Percentiles rank a stretch among this genome's conserved stretches.
Evolutionary conservation across 192 early-diverging fungal species (phyloP).

Genomic region (Coemansia sp.): DNA sequence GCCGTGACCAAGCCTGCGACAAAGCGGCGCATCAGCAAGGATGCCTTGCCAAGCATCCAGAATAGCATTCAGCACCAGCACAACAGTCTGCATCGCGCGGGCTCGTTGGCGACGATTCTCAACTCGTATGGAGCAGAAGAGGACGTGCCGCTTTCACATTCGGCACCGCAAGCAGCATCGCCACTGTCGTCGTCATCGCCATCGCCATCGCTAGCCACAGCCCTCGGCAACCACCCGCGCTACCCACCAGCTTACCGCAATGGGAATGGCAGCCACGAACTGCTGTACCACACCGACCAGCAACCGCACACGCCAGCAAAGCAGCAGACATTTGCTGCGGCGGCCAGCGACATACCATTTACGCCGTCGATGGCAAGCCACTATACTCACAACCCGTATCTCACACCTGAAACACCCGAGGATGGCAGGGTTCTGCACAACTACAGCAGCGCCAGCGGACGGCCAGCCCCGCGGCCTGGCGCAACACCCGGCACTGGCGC

Average conservation of each 20-base stretch:
- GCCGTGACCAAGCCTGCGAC: neutral
- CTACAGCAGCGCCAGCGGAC: constrained; percentile 7
- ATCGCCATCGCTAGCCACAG: neutral
- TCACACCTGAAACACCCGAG: constrained; percentile 14
- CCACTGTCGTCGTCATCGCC: neutral
- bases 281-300: neutral
- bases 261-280: neutral
- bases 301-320: neutral
- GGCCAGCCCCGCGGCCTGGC: neutral
- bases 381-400: constrained; percentile 2
- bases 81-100: constrained; percentile 1
- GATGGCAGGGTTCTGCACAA: neutral
- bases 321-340: neutral
- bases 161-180: neutral
- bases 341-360: neutral
- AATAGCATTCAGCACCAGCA: neutral
- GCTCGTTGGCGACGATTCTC: constrained; percentile 29
- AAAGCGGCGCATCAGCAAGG: constrained; percentile 19
- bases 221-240: neutral
- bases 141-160: neutral
- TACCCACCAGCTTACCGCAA: neutral
- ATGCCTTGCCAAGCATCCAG: constrained; percentile 1
- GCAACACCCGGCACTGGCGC: neutral
- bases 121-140: constrained; percentile 11
- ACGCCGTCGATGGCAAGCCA: neutral